Percentiles rank a stretch among this genome's conserved stretches.
These are phyloP conservation scores for Lunularia cruciata DNA, from an alignment of 225 moss, liverwort and hornwort genomes.

Conservation along the genomic window DNA sequence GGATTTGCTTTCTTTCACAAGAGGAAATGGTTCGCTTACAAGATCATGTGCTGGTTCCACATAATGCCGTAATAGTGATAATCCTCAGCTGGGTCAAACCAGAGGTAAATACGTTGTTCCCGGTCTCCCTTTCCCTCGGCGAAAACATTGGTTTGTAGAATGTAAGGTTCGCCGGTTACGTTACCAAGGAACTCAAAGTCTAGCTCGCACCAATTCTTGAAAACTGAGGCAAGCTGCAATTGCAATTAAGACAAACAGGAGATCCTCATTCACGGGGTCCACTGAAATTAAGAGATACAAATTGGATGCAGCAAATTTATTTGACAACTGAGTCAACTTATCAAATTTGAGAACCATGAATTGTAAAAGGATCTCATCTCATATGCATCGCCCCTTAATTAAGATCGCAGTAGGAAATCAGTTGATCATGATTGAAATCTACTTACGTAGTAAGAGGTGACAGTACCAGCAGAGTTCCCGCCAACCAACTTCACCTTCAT, in stretches of 20 bases:
- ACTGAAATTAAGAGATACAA: too few relatives aligned
- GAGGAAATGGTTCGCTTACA: constrained; percentile 32
- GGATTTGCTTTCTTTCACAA: not conserved
- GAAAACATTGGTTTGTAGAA: constrained; percentile 28
- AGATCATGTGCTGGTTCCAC: constrained; percentile 58
- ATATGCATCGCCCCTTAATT: too few relatives aligned
- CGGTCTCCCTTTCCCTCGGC: constrained; percentile 23
- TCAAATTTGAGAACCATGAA: too few relatives aligned
- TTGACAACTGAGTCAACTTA: too few relatives aligned
- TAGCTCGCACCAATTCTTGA: constrained; percentile 13
- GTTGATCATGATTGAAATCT: too few relatives aligned
- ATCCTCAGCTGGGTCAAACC: constrained; percentile 55
- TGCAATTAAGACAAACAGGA: not conserved
- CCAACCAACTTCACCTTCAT: constrained; percentile 43
- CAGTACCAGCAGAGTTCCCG: constrained; percentile 50
- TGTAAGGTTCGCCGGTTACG: constrained; percentile 1
- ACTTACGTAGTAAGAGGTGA: constrained; percentile 47
- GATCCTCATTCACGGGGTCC: too few relatives aligned
- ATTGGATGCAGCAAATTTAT: too few relatives aligned
- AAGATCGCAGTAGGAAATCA: too few relatives aligned
- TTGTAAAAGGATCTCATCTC: too few relatives aligned
- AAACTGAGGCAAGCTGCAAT: constrained; percentile 8
- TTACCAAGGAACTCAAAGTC: constrained; percentile 28
- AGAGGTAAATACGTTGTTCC: constrained; percentile 48
- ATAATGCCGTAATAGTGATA: constrained; percentile 60